Percentiles rank a stretch among this genome's conserved stretches.
These are phyloP conservation scores for Calonectria naviculata DNA, from an alignment of 2,329 filamentous ascomycete genomes.

Conservation along the genomic window DNA sequence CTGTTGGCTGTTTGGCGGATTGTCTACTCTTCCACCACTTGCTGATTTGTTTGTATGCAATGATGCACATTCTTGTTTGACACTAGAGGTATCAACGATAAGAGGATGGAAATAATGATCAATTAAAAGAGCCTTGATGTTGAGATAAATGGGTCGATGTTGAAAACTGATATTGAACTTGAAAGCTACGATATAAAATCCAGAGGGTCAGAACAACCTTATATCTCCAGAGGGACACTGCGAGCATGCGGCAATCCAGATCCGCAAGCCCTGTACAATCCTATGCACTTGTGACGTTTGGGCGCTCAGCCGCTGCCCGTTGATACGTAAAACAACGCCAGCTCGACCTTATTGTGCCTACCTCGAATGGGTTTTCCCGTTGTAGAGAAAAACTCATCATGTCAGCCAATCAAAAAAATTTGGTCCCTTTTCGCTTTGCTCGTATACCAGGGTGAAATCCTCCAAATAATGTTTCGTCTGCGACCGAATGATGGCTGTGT, in stretches of 20 bases:
- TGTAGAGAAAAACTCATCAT: background rate
- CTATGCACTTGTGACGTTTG: background rate
- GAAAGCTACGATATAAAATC: background rate
- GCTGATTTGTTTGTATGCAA: conserved; percentile 8
- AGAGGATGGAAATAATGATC: background rate
- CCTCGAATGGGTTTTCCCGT: conserved; percentile 37
- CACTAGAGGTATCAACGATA: background rate
- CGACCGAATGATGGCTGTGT: conserved; percentile 32
- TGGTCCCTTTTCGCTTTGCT: background rate
- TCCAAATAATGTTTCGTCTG: conserved; percentile 4
- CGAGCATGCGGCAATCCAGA: background rate
- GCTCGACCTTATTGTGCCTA: background rate
- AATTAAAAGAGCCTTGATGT: background rate
- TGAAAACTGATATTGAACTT: background rate
- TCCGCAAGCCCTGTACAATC: background rate
- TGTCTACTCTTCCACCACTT: conserved; percentile 10
- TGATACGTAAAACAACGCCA: background rate
- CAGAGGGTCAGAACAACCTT: background rate
- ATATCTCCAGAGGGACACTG: background rate
- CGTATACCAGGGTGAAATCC: conserved; percentile 13
- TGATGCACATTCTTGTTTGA: conserved; percentile 1
- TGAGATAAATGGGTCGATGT: background rate
- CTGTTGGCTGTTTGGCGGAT: background rate
- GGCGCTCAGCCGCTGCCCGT: background rate
- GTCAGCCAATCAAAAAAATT: conserved; percentile 18